Evolutionary conservation across 164 flowering plant genomes (phyloP).

Genomic region (Nymphaea thermarum): DNA sequence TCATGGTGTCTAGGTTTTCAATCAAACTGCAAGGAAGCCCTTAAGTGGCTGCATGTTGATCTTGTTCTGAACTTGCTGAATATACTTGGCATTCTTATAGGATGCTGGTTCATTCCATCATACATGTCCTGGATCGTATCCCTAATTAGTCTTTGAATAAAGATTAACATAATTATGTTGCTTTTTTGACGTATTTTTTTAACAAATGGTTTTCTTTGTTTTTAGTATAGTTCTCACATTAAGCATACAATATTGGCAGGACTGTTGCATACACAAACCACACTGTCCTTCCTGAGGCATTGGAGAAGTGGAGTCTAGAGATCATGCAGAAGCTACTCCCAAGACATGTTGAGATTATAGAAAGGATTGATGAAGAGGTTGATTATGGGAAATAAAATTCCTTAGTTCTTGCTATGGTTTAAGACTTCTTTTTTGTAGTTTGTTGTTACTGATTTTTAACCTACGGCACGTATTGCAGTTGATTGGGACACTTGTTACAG

Average conservation of each 20-base stretch:
- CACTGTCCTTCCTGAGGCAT: constrained; percentile 93
- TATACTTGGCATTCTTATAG: too few species aligned
- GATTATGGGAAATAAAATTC: not conserved
- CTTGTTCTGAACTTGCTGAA: too few species aligned
- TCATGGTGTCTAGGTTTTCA: too few species aligned
- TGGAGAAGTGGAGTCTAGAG: constrained; percentile 96
- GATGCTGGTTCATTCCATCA: too few species aligned
- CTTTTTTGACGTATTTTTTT: too few species aligned
- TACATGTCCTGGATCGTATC: too few species aligned
- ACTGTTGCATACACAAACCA: constrained; percentile 96
- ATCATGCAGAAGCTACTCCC: constrained; percentile 90
- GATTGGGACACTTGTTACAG: constrained; percentile 24
- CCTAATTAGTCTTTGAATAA: too few species aligned
- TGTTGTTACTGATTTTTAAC: constrained; percentile 7
- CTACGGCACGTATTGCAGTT: constrained; percentile 35
- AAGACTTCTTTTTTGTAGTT: not conserved
- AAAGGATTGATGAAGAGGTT: constrained; percentile 89
- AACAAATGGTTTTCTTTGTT: not conserved
- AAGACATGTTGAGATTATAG: constrained; percentile 88
- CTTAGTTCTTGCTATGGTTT: not conserved
- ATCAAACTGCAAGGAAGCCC: too few species aligned
- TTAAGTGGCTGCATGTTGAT: too few species aligned
- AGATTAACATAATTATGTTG: too few species aligned
- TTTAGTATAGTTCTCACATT: constrained; percentile 1
- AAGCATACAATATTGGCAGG: constrained; percentile 22